Conservation (phyloP, 108 stramenopile genomes). For the Epipyxis sp. region DNA sequence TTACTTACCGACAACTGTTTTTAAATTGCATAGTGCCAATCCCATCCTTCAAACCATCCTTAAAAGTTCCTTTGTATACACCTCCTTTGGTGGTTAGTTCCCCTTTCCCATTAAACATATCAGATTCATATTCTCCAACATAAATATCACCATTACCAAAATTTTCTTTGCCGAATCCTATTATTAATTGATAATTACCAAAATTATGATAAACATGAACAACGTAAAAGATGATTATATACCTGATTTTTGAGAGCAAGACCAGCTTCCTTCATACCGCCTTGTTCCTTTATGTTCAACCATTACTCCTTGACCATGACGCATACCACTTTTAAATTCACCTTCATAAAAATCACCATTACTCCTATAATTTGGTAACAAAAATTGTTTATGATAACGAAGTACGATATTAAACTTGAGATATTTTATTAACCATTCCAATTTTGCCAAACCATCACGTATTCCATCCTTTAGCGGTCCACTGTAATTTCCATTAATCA, state of each 20-base stretch:
- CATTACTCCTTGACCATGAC: conserved; percentile 12
- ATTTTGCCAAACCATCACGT: conserved; percentile 10
- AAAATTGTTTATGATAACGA: too few relatives aligned
- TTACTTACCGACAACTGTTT: neutral
- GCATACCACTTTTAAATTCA: conserved; percentile 6
- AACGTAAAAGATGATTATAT: too few relatives aligned
- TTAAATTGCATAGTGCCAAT: conserved; percentile 22
- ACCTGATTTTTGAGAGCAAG: neutral
- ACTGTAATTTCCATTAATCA: conserved; percentile 16
- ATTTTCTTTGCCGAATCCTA: neutral
- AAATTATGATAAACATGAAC: too few relatives aligned
- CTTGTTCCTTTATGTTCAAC: neutral
- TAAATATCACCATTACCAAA: conserved; percentile 4
- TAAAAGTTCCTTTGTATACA: neutral
- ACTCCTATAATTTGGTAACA: too few relatives aligned
- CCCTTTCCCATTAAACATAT: conserved; percentile 18
- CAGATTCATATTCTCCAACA: neutral
- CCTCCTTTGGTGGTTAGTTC: neutral
- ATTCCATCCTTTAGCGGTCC: conserved; percentile 20
- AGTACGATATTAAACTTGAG: too few relatives aligned
- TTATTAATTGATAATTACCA: too few relatives aligned
- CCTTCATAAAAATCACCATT: conserved; percentile 32
- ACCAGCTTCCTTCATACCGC: conserved; percentile 21
- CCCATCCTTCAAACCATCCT: conserved; percentile 11
- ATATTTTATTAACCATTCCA: neutral